A percentile compares a stretch with the other conserved stretches of the same genome.
Conservation (phyloP, 192 early-diverging fungal genomes). For the Entomortierella parvispora region DNA sequence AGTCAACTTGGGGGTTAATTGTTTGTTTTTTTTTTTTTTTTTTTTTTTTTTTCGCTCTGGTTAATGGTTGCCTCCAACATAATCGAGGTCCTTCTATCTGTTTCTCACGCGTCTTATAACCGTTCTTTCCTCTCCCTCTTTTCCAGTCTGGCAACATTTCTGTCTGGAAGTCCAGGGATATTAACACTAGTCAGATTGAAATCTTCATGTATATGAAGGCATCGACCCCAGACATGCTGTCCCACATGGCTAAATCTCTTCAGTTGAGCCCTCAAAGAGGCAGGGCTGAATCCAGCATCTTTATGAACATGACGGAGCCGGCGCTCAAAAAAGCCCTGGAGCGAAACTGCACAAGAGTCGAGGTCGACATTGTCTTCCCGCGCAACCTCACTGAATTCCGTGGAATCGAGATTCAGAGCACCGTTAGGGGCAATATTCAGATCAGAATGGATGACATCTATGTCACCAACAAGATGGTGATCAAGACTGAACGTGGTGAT, state of each 20-base stretch:
- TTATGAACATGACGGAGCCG: neutral
- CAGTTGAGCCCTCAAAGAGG: neutral
- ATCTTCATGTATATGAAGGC: too few species aligned
- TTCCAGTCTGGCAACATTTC: too few species aligned
- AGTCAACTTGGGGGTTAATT: neutral
- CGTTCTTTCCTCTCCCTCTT: too few species aligned
- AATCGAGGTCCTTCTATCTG: too few species aligned
- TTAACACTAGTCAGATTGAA: too few species aligned
- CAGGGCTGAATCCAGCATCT: neutral
- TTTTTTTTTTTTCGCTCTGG: too few species aligned
- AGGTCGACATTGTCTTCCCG: constrained; percentile 1
- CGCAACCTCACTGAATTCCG: neutral
- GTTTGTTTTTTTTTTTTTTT: too few species aligned
- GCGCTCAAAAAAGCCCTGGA: neutral
- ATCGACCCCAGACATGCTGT: too few species aligned
- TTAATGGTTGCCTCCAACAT: too few species aligned
- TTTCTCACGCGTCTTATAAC: too few species aligned
- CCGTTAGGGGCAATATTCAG: neutral
- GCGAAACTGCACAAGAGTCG: constrained; percentile 3
- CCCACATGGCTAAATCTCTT: too few species aligned
- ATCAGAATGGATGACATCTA: neutral
- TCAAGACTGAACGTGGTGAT: neutral
- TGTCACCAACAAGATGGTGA: neutral
- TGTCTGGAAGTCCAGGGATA: too few species aligned
- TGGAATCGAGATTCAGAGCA: neutral